Evolutionary conservation across 345 rosid species (phyloP).

Genomic region (Kandelia obovata): DNA sequence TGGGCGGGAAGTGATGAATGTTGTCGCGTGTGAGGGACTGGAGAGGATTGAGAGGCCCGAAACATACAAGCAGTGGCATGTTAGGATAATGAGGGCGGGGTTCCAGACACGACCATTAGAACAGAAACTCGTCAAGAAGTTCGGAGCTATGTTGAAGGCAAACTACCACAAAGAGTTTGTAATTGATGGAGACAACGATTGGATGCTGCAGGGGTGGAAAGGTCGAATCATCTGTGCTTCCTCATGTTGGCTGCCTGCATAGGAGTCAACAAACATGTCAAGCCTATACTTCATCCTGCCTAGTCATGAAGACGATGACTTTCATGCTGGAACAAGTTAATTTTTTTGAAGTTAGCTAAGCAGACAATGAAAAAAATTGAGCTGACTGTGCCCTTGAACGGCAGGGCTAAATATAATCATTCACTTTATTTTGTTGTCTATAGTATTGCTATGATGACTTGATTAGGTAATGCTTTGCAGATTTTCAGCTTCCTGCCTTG

Average conservation of each 20-base stretch:
- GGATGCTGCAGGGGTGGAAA: constrained; percentile 96
- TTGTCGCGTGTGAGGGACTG: constrained; percentile 82
- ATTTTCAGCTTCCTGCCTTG: too few species aligned
- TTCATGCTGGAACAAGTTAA: too few species aligned
- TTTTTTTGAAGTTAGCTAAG: too few species aligned
- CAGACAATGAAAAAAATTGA: too few species aligned
- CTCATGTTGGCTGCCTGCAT: constrained; percentile 73
- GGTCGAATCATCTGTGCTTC: constrained; percentile 74
- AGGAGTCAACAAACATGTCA: constrained; percentile 1
- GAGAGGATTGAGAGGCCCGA: constrained; percentile 97
- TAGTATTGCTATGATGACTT: too few species aligned
- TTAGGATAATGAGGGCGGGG: constrained; percentile 68
- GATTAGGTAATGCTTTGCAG: too few species aligned
- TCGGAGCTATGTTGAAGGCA: constrained; percentile 38
- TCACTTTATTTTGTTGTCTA: too few species aligned
- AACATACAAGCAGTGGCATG: constrained; percentile 92
- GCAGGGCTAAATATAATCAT: too few species aligned
- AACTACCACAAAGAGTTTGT: constrained; percentile 75
- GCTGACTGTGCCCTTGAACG: too few species aligned
- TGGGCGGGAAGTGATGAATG: constrained; percentile 84
- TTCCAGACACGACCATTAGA: constrained; percentile 62
- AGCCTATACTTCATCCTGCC: too few species aligned
- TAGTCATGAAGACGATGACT: too few species aligned
- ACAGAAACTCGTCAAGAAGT: constrained; percentile 36
- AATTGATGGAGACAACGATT: constrained; percentile 62